Conservation (phyloP, 2,329 filamentous ascomycete species). For the Diaporthe ampelina region DNA sequence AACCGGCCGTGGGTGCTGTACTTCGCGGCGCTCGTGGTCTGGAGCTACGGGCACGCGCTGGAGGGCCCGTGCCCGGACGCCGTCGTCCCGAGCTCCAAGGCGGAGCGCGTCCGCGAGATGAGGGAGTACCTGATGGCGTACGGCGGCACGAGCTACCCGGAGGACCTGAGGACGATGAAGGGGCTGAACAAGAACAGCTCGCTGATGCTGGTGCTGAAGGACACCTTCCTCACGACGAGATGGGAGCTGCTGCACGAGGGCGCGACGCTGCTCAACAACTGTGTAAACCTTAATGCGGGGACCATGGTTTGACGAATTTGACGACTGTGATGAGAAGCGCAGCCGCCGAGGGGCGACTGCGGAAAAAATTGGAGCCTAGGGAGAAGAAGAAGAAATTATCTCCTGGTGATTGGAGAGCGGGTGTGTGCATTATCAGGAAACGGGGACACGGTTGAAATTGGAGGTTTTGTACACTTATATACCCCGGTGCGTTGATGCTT, state of each 20-base stretch:
- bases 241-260: conserved; percentile 96
- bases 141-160: conserved; percentile 79
- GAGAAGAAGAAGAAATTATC: not conserved
- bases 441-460: conserved; percentile 2
- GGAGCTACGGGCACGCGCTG: conserved; percentile 93
- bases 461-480: conserved; percentile 43
- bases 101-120: conserved; percentile 84
- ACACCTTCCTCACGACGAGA: conserved; percentile 84
- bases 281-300: conserved; percentile 72
- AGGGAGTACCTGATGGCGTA: conserved; percentile 80
- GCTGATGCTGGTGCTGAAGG: conserved; percentile 83
- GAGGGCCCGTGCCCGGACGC: conserved; percentile 79
- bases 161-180: conserved; percentile 79
- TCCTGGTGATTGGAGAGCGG: not conserved
- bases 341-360: not conserved
- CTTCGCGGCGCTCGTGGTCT: conserved; percentile 91
- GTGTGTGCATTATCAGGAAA: not conserved
- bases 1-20: conserved; percentile 97
- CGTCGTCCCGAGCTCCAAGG: conserved; percentile 67
- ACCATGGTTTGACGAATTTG: conserved; percentile 48
- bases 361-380: not conserved
- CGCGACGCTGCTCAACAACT: conserved; percentile 83
- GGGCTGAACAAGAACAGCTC: conserved; percentile 89
- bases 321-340: not conserved
- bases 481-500: conserved; percentile 43